Conservation (phyloP, 352 stramenopile species). For the Pythium rishiriense region DNA sequence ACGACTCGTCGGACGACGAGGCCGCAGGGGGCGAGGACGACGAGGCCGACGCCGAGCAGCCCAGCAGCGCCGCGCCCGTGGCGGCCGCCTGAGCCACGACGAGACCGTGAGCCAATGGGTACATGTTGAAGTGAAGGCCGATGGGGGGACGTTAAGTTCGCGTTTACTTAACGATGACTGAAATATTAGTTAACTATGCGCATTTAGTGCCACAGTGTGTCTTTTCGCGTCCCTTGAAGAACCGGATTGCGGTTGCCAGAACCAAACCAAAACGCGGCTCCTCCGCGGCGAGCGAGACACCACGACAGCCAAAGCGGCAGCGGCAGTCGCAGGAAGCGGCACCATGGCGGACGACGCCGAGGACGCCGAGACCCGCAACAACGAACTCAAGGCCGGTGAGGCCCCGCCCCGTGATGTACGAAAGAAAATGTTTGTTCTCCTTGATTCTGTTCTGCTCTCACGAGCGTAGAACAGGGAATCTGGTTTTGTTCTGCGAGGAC, state of each 20-base stretch:
- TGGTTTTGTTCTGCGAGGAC: not conserved
- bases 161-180: slow-evolving; percentile 21
- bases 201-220: not conserved
- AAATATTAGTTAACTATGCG: slow-evolving; percentile 21
- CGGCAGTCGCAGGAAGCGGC: not conserved
- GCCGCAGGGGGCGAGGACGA: not conserved
- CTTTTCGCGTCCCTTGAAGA: slow-evolving; percentile 8
- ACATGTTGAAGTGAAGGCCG: slow-evolving; percentile 10
- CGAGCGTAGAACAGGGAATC: not conserved
- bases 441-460: not conserved
- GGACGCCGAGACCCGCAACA: slow-evolving; percentile 27
- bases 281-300: not conserved
- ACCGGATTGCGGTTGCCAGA: not conserved
- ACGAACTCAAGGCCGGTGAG: slow-evolving; percentile 30
- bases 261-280: not conserved
- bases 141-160: slow-evolving; percentile 17
- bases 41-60: slow-evolving; percentile 4
- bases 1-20: slow-evolving; percentile 20
- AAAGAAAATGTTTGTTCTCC: not conserved
- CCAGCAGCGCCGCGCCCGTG: slow-evolving; percentile 4
- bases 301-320: slow-evolving; percentile 6
- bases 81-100: not conserved
- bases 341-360: slow-evolving; percentile 38
- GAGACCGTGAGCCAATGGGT: not conserved
- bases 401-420: slow-evolving; percentile 31